Evolutionary conservation across 495 filamentous ascomycete species (phyloP).

Genomic region (Xanthoparmelia taractica): DNA sequence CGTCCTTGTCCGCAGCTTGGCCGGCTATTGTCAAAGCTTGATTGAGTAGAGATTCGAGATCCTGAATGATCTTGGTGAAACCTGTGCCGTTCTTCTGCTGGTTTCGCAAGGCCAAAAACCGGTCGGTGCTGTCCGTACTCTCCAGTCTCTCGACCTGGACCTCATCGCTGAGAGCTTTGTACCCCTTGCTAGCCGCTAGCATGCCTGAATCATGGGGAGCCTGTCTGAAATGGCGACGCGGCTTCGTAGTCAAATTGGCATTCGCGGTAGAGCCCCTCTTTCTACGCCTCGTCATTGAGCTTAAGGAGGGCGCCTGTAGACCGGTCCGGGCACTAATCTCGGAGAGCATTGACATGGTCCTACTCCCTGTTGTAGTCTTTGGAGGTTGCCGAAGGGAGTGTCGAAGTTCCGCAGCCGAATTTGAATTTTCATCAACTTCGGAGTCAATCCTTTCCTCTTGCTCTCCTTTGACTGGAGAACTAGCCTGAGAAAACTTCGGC

Average conservation of each 20-base stretch:
- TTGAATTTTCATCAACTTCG: background rate
- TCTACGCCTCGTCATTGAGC: conserved; percentile 5
- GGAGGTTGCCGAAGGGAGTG: background rate
- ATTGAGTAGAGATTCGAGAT: conserved; percentile 41
- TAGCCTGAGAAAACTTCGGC: background rate
- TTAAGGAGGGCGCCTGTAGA: conserved; percentile 8
- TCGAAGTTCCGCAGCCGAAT: background rate
- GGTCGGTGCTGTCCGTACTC: conserved; percentile 7
- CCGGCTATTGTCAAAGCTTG: conserved; percentile 41
- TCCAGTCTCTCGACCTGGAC: background rate
- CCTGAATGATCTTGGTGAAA: conserved; percentile 31
- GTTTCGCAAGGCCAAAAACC: conserved; percentile 1
- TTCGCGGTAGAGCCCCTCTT: conserved; percentile 13
- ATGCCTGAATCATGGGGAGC: conserved; percentile 3
- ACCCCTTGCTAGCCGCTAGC: background rate
- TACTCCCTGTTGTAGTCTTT: conserved; percentile 12
- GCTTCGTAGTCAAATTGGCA: conserved; percentile 14
- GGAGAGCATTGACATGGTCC: conserved; percentile 23
- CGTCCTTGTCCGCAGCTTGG: conserved; percentile 29
- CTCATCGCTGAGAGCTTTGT: background rate
- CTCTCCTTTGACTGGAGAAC: background rate
- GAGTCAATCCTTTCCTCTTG: background rate
- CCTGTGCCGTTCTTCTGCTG: conserved; percentile 14
- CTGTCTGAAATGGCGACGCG: background rate
- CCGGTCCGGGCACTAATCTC: conserved; percentile 17